Evolutionary conservation across 2,329 filamentous ascomycete genomes (phyloP).

Genomic region (Clarireedia homoeocarpa): DNA sequence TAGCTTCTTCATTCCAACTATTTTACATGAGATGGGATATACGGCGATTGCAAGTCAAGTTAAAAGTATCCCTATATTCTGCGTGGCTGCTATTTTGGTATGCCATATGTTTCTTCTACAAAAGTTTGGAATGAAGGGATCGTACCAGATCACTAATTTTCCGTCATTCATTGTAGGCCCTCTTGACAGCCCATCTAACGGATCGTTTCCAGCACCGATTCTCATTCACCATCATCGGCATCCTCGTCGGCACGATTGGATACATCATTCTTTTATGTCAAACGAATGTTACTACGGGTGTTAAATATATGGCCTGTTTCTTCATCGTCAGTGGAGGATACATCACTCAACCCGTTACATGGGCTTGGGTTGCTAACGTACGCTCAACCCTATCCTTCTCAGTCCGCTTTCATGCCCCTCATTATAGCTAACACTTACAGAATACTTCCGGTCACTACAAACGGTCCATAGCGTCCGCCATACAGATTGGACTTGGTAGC

Average conservation of each 20-base stretch:
- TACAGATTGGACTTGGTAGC: conserved; percentile 12
- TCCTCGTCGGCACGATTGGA: conserved; percentile 12
- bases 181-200: conserved; percentile 10
- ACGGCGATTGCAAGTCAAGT: conserved; percentile 14
- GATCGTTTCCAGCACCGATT: conserved; percentile 16
- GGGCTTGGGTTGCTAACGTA: conserved; percentile 42
- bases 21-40: conserved; percentile 19
- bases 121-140: background rate
- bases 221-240: conserved; percentile 15
- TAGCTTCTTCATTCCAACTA: conserved; percentile 22
- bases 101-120: background rate
- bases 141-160: background rate
- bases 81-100: conserved; percentile 9
- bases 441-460: conserved; percentile 17
- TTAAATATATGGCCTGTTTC: conserved; percentile 33
- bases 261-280: conserved; percentile 28
- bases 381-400: background rate
- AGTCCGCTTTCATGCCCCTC: background rate
- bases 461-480: background rate
- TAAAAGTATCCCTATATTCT: conserved; percentile 19
- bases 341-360: conserved; percentile 29
- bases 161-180: background rate
- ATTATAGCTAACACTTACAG: background rate
- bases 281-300: conserved; percentile 38
- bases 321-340: conserved; percentile 31